These are phyloP conservation scores for Chrysoporthe cubensis DNA, from an alignment of 2,329 filamentous ascomycete genomes.

Conservation along the genomic window DNA sequence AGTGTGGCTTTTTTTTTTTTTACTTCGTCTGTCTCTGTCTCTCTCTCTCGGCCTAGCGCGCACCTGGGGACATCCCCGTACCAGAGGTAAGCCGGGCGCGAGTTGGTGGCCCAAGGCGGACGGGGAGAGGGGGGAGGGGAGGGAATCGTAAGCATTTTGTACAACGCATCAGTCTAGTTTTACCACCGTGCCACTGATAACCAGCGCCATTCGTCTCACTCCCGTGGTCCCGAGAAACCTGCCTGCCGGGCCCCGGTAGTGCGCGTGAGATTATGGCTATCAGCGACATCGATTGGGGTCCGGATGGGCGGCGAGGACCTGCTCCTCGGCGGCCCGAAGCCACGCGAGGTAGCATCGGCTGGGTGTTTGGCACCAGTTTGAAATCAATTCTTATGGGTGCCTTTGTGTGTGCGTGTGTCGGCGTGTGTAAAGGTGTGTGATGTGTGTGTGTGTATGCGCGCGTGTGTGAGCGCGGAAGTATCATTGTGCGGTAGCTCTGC, in stretches of 20 bases:
- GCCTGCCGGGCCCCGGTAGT: neutral
- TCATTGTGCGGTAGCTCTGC: neutral
- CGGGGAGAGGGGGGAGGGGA: neutral
- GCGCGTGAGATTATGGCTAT: neutral
- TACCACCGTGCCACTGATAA: neutral
- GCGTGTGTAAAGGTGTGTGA: neutral
- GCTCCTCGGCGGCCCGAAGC: neutral
- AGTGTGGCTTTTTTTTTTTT: no score
- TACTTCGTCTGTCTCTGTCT: no score
- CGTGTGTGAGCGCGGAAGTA: neutral
- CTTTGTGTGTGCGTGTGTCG: neutral
- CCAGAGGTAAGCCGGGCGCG: neutral
- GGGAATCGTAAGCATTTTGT: conserved; percentile 7
- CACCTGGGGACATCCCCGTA: neutral
- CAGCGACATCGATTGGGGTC: no score
- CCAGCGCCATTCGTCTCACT: neutral
- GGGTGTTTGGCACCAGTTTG: neutral
- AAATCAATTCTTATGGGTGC: neutral
- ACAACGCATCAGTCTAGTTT: conserved; percentile 8
- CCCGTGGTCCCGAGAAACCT: neutral
- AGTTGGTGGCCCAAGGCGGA: neutral
- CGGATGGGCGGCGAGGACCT: neutral
- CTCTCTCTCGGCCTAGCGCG: no score
- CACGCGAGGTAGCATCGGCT: neutral
- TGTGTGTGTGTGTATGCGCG: neutral